Conservation (phyloP, 1,139 yeast genomes). For the Yueomyces sp. region DNA sequence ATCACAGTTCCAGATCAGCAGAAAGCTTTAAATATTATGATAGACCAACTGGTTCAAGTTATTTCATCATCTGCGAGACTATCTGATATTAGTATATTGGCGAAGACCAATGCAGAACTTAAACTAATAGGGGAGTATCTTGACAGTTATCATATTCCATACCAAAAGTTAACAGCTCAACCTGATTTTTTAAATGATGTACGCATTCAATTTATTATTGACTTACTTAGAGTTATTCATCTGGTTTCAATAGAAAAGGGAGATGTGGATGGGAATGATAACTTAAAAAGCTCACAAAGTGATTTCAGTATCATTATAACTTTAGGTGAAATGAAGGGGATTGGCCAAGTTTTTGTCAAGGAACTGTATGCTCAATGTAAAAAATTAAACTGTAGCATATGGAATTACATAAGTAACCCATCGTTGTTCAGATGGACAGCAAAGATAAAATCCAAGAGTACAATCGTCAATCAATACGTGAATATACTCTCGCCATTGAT, state of each 20-base stretch:
- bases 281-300: constrained; percentile 7
- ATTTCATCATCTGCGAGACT: constrained; percentile 16
- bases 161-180: constrained; percentile 33
- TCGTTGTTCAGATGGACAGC: constrained; percentile 9
- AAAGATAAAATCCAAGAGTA: constrained; percentile 8
- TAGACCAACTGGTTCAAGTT: constrained; percentile 13
- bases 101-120: constrained; percentile 43
- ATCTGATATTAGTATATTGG: constrained; percentile 42
- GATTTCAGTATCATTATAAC: constrained; percentile 18
- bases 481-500: constrained; percentile 6
- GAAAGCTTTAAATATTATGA: constrained; percentile 14
- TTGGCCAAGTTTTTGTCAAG: constrained; percentile 15
- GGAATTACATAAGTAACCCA: constrained; percentile 14
- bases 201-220: constrained; percentile 35
- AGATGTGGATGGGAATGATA: not conserved
- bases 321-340: constrained; percentile 16
- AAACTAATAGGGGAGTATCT: constrained; percentile 32
- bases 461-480: constrained; percentile 6
- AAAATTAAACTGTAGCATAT: constrained; percentile 9
- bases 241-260: constrained; percentile 6
- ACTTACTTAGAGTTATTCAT: constrained; percentile 32
- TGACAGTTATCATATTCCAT: constrained; percentile 30
- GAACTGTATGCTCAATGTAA: constrained; percentile 10
- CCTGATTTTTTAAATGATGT: constrained; percentile 43
- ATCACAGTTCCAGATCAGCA: constrained; percentile 6